Evolutionary conservation across 2,329 filamentous ascomycete species (phyloP), one percentile per base, ranked within the genome.

Genomic region (Fonsecaea nubica): DNA sequence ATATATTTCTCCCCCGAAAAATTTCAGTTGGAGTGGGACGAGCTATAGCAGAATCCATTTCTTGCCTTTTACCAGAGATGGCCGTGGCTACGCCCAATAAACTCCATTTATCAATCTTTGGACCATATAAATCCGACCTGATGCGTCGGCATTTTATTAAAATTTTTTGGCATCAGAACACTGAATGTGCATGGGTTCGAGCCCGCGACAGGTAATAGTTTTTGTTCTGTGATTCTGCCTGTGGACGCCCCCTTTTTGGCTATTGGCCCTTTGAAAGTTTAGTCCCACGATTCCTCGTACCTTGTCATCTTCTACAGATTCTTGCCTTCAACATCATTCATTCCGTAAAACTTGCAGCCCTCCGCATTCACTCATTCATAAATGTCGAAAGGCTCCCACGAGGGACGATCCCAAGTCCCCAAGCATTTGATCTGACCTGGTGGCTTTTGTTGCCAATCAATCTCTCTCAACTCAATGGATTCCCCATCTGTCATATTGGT

Each of bases 41-140:
- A 85, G 80, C 86, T 88, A 89, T 83, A 82, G 77, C 82, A 84
- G 87, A 89, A 90, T 86, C 87, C 86, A 88, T 87, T 87, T 88
- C 87, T 90, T 90, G 87, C 87, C 87, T 89, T 90, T 90, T 90
- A 90, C 88, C 88, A 90, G 88, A 90, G 88, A 87, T 89, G 87
- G 87, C 88, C 87, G 87, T 89, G 87, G 86, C 78, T 81, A 75
- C 82, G 82, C 82, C 82, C 83, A 85, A 79, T 79, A 85, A 74
- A 85, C 84, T 84, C 84, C 83, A 82, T 80, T 86, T 75, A 53
- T 75, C 74, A 86, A 85, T 86, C 84, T 86, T 86, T 86, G 84
- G 83, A 85, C 80, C 59, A 54, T 54, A 36, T 59, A 32, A 18
- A 33, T 38, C 36, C 52, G 63, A 53, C 60, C 48, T 54, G 32